Percentiles rank a stretch among this genome's conserved stretches.
Evolutionary conservation across 2,329 filamentous ascomycete genomes (phyloP).

Genomic region (Cercospora citrullina): DNA sequence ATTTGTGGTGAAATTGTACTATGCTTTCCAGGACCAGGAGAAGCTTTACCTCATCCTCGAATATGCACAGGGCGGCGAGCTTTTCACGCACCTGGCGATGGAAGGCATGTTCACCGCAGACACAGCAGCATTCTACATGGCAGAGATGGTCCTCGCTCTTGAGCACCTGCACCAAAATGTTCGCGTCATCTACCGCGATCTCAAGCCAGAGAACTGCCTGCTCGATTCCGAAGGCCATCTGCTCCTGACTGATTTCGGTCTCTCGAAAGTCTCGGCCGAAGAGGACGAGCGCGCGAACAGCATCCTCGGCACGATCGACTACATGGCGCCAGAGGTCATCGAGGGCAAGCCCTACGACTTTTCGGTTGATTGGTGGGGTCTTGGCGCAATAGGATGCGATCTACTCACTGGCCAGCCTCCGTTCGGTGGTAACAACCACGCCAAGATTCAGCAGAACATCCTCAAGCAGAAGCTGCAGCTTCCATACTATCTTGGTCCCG

Average conservation of each 20-base stretch:
- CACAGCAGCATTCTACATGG: conserved; percentile 95
- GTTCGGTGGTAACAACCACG: conserved; percentile 85
- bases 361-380: conserved; percentile 97
- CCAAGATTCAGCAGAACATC: conserved; percentile 95
- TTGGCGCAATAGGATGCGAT: conserved; percentile 89
- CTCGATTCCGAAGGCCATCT: conserved; percentile 89
- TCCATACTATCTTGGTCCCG: conserved; percentile 86
- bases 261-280: conserved; percentile 87
- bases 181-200: conserved; percentile 91
- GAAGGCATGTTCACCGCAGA: conserved; percentile 95
- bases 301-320: conserved; percentile 91
- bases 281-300: conserved; percentile 72
- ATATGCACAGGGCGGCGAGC: conserved; percentile 93
- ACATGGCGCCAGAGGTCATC: conserved; percentile 97
- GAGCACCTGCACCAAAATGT: conserved; percentile 90
- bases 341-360: conserved; percentile 86
- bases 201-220: conserved; percentile 97
- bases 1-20: conserved; percentile 97
- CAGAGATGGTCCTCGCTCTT: conserved; percentile 91
- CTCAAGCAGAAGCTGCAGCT: conserved; percentile 85
- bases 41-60: conserved; percentile 97
- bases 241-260: conserved; percentile 91
- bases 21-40: conserved; percentile 97
- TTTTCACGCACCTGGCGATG: conserved; percentile 90
- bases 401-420: conserved; percentile 89